phyloP scores from a whole-genome alignment of 495 filamentous ascomycete genomes.

The Aspergillus panamensis region DNA sequence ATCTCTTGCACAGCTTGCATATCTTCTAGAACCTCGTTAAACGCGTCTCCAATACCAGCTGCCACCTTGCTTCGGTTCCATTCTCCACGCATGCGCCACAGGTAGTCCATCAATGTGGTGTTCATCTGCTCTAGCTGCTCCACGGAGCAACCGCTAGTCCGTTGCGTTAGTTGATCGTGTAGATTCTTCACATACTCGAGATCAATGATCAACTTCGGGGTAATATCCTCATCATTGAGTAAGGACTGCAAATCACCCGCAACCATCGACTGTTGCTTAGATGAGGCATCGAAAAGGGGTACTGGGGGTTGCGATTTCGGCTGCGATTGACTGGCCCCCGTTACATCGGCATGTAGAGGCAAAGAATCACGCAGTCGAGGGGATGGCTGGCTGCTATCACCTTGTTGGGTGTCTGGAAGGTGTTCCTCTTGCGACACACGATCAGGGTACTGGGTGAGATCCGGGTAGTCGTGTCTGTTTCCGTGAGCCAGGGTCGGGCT shows the following conservation, averaged over 20 bases:
- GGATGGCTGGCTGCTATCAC: conserved; percentile 41
- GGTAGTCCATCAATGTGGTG: conserved; percentile 80
- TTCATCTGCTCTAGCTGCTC: conserved; percentile 95
- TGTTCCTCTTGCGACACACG: conserved; percentile 45
- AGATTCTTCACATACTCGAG: conserved; percentile 51
- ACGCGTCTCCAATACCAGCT: conserved; percentile 55
- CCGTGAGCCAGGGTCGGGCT: conserved; percentile 38
- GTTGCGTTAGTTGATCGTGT: conserved; percentile 54
- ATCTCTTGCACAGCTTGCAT: conserved; percentile 67
- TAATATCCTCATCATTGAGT: conserved; percentile 46
- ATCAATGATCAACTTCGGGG: conserved; percentile 53
- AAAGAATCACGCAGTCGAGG: conserved; percentile 25
- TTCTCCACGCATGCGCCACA: conserved; percentile 75
- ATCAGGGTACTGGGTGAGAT: conserved; percentile 40
- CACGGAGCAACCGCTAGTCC: conserved; percentile 75
- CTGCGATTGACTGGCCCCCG: conserved; percentile 41
- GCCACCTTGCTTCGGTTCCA: conserved; percentile 77
- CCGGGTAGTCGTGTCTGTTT: conserved; percentile 33
- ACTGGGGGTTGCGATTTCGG: conserved; percentile 44
- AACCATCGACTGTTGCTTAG: conserved; percentile 25
- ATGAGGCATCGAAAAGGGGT: conserved; percentile 42
- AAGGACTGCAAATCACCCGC: conserved; percentile 40
- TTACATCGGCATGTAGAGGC: conserved; percentile 21
- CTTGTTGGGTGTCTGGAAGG: conserved; percentile 45
- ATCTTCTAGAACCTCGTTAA: conserved; percentile 78